Conservation (phyloP, 805 yeast species). For the Monosporozyma unispora region DNA sequence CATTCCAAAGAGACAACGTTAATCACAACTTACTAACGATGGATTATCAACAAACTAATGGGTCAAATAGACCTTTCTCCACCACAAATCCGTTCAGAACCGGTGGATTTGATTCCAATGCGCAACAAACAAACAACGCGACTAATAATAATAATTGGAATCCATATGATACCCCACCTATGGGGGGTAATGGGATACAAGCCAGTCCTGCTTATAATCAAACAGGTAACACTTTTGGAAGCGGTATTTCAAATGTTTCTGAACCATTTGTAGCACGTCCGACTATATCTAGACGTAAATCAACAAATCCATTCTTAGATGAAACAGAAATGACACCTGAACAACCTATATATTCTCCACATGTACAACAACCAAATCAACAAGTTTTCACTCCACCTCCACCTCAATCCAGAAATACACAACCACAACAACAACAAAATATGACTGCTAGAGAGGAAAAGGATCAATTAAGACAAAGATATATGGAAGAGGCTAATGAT, state of each 20-base stretch:
- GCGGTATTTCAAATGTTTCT: background rate
- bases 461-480: conserved; percentile 26
- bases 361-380: conserved; percentile 1
- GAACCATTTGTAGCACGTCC: conserved; percentile 12
- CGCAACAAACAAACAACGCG: background rate
- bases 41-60: conserved; percentile 17
- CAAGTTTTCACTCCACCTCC: conserved; percentile 11
- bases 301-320: conserved; percentile 29
- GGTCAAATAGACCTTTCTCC: conserved; percentile 38
- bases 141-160: background rate
- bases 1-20: background rate
- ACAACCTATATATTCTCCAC: conserved; percentile 2
- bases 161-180: background rate
- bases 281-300: conserved; percentile 29
- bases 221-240: background rate
- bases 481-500: conserved; percentile 16
- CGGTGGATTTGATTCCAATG: background rate
- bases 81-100: conserved; percentile 68
- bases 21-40: background rate
- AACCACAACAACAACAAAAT: conserved; percentile 14
- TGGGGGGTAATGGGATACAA: background rate
- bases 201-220: background rate
- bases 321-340: conserved; percentile 12
- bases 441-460: conserved; percentile 29
- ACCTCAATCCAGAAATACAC: conserved; percentile 15